Conservation (phyloP, 2,329 filamentous ascomycete species). For the Fusarium zealandicum region DNA sequence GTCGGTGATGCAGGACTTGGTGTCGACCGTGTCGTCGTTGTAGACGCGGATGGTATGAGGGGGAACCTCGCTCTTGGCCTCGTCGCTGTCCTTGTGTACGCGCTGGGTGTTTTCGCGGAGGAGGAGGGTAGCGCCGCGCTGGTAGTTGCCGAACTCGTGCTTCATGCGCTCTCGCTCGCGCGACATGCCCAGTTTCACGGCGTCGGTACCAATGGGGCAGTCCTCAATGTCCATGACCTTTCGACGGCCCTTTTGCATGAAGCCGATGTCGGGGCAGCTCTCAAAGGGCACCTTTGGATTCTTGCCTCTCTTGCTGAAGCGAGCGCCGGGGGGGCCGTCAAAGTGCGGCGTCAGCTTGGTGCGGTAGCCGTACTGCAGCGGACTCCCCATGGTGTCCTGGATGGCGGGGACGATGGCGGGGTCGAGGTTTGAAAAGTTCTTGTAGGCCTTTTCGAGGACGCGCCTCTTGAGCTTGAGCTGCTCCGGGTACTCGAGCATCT, state of each 20-base stretch:
- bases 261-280: conserved; percentile 81
- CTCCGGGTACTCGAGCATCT: conserved; percentile 90
- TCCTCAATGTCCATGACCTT: conserved; percentile 93
- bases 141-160: conserved; percentile 74
- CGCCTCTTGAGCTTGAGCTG: conserved; percentile 85
- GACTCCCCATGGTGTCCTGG: conserved; percentile 86
- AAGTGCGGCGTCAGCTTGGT: conserved; percentile 98
- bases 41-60: conserved; percentile 57
- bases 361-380: conserved; percentile 89
- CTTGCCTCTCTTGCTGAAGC: conserved; percentile 58
- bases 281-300: conserved; percentile 59
- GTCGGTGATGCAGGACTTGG: conserved; percentile 90
- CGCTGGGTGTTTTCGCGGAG: conserved; percentile 85
- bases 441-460: conserved; percentile 90
- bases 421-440: conserved; percentile 85
- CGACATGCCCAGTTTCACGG: conserved; percentile 80
- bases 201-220: conserved; percentile 91
- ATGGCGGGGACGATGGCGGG: conserved; percentile 78
- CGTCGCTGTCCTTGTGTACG: conserved; percentile 57
- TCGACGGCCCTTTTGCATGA: conserved; percentile 83
- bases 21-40: conserved; percentile 67
- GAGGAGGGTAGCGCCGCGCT: conserved; percentile 84
- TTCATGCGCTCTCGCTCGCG: conserved; percentile 80
- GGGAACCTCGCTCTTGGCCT: conserved; percentile 39
- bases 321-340: conserved; percentile 71